Conservation (phyloP, 1,284 basidiomycete genomes). For the Cystobasidium sp. region DNA sequence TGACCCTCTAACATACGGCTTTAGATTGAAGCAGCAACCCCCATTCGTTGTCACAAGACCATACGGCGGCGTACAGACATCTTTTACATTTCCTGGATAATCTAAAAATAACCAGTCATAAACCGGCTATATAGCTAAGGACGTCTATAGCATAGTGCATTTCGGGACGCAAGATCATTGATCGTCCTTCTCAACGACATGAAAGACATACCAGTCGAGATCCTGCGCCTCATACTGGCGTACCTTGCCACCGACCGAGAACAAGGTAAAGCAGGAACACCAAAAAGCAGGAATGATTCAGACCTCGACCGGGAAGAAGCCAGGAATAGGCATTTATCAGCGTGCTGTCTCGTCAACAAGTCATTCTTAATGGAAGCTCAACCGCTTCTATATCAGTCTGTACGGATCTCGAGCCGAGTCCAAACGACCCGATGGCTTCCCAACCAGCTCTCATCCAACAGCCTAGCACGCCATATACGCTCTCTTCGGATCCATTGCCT, state of each 20-base stretch:
- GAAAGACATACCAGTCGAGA: not conserved
- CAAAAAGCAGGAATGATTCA: not conserved
- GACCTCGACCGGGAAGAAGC: not conserved
- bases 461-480: not conserved
- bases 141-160: not conserved
- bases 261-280: not conserved
- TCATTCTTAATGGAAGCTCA: not conserved
- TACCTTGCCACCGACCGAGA: not conserved
- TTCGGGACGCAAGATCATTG: not conserved
- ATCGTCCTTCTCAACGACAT: not conserved
- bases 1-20: no score
- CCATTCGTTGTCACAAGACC: no score
- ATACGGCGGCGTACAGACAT: no score
- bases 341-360: constrained; percentile 22
- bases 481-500: not conserved
- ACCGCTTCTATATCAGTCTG: not conserved
- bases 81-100: no score
- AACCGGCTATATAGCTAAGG: no score
- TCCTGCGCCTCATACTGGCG: constrained; percentile 17
- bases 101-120: no score
- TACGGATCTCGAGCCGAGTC: not conserved
- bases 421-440: not conserved
- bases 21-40: no score
- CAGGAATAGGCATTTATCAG: not conserved
- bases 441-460: not conserved